These are phyloP conservation scores for Microdochium trichocladiopsis DNA, from an alignment of 2,329 filamentous ascomycete species.

Conservation along the genomic window DNA sequence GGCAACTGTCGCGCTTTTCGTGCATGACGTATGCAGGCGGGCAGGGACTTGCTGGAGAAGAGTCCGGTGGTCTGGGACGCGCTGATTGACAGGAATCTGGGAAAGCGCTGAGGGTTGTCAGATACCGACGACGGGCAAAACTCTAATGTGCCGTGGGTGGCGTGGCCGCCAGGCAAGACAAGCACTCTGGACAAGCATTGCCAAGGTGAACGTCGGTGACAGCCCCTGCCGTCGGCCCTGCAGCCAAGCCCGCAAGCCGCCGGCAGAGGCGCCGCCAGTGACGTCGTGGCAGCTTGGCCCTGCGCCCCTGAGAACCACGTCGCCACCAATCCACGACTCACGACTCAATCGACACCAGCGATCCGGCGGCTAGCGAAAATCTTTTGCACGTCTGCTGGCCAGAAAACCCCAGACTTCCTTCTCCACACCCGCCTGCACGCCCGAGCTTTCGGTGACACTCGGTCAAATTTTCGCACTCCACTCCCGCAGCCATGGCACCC, in stretches of 20 bases:
- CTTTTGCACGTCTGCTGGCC: background rate
- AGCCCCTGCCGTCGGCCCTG: background rate
- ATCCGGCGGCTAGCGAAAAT: background rate
- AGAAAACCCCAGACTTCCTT: background rate
- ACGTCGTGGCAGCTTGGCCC: background rate
- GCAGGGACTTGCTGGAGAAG: background rate
- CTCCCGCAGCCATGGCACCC: background rate
- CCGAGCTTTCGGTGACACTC: background rate
- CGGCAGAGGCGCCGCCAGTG: background rate
- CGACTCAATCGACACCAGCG: background rate
- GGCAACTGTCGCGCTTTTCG: background rate
- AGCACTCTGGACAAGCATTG: background rate
- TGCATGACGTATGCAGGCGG: background rate
- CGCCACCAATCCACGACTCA: background rate
- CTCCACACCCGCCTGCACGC: background rate
- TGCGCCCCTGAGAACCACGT: background rate
- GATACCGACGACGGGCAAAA: no score
- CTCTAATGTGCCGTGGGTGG: no score
- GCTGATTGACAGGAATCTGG: background rate
- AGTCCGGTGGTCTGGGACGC: background rate
- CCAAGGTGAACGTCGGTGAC: background rate
- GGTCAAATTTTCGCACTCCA: conserved; percentile 1
- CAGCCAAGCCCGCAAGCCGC: background rate
- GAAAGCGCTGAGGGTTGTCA: no score
- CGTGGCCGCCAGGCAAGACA: no score